Conservation (phyloP, 768 basidiomycete genomes). For the Pleurotus sapidus region DNA sequence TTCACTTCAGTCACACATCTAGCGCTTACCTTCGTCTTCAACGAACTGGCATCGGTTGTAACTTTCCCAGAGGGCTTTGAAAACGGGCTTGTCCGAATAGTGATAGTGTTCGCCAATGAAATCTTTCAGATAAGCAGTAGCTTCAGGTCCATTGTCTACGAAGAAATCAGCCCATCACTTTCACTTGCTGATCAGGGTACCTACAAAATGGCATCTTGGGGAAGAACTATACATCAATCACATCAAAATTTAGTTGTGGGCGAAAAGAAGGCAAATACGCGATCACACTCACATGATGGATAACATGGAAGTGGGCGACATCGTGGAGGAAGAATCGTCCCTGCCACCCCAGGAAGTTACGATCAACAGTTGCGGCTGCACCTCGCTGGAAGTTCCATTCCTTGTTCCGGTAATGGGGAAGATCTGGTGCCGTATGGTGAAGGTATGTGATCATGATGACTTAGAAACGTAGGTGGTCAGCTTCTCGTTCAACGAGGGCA, state of each 20-base stretch:
- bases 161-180: background rate
- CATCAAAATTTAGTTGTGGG: slow-evolving; percentile 2
- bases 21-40: slow-evolving; percentile 34
- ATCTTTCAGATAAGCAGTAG: slow-evolving; percentile 31
- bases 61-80: slow-evolving; percentile 32
- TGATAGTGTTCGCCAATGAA: slow-evolving; percentile 38
- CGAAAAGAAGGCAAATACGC: background rate
- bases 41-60: slow-evolving; percentile 39
- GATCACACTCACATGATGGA: slow-evolving; percentile 31
- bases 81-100: slow-evolving; percentile 19
- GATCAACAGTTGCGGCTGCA: slow-evolving; percentile 45
- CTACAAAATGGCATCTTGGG: slow-evolving; percentile 41
- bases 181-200: slow-evolving; percentile 5
- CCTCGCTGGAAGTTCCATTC: slow-evolving; percentile 47
- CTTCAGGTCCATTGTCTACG: slow-evolving; percentile 34
- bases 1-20: no score
- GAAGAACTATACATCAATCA: slow-evolving; percentile 28
- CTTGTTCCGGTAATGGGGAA: slow-evolving; percentile 45
- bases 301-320: slow-evolving; percentile 42
- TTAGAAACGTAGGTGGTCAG: slow-evolving; percentile 13
- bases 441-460: slow-evolving; percentile 43
- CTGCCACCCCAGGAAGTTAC: slow-evolving; percentile 44
- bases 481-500: background rate
- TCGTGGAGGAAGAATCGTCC: slow-evolving; percentile 52
- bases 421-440: slow-evolving; percentile 39